Percentiles rank a stretch among this genome's conserved stretches.
Evolutionary conservation across 1,284 basidiomycete genomes (phyloP).

Genomic region (Inonotus hispidus): DNA sequence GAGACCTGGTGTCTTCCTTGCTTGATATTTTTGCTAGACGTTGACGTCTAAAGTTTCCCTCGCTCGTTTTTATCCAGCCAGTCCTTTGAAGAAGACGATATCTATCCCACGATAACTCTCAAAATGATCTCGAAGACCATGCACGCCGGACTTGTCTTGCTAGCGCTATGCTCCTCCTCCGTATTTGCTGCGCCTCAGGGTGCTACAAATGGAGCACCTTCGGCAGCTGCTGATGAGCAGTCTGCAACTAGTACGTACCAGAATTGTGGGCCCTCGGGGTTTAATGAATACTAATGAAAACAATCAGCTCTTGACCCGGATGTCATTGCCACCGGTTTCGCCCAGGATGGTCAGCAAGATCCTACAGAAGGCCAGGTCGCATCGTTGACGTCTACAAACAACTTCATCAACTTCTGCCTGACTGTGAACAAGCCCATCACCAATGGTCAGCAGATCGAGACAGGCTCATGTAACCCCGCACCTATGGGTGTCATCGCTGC

Average conservation of each 20-base stretch:
- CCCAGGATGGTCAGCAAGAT: slow-evolving; percentile 38
- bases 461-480: slow-evolving; percentile 37
- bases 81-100: no score
- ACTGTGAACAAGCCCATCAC: slow-evolving; percentile 32
- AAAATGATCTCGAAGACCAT: not conserved
- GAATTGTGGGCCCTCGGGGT: not conserved
- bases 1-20: not conserved
- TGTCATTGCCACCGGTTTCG: slow-evolving; percentile 40
- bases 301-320: slow-evolving; percentile 33
- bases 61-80: not conserved
- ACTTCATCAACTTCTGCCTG: slow-evolving; percentile 47
- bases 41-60: no score
- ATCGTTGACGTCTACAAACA: slow-evolving; percentile 47
- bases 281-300: not conserved
- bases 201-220: not conserved
- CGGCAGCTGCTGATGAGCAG: slow-evolving; percentile 2
- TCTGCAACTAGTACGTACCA: slow-evolving; percentile 9
- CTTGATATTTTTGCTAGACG: no score
- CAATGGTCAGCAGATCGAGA: slow-evolving; percentile 39
- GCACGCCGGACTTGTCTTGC: not conserved
- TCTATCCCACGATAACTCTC: not conserved
- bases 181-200: not conserved
- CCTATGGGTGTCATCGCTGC: slow-evolving; percentile 42
- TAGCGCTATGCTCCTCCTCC: not conserved
- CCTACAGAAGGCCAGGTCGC: slow-evolving; percentile 40